Evolutionary conservation across 176 grass and related monocot genomes (phyloP), one percentile per base, ranked within the genome.

Genomic region (Zoysia japonica): DNA sequence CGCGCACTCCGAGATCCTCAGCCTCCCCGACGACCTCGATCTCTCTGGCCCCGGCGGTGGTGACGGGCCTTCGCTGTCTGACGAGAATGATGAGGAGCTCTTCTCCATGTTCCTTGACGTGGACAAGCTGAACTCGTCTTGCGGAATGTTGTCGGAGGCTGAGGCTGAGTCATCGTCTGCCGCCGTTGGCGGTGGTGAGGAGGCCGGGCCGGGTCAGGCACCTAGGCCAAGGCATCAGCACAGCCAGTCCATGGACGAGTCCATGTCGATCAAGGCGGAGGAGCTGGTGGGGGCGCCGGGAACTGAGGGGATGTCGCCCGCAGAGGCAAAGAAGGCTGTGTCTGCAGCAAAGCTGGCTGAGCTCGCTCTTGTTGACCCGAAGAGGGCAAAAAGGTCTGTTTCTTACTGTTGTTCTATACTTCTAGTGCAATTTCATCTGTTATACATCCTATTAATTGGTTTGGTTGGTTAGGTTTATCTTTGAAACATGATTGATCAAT

Each of bases 221-320:
- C 76, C 82, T 37, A 87, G 92, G 80, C 68, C 85, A 11, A 93
- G 89, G 83, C 96, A 99, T 75, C 92, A 93, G 53, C 88, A 99
- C 74, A 99, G 92, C 88, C 96, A 89, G 79, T 99, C 96, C 63
- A 90, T 99, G 90, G 96, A 99, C 47, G 90, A 84, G 67, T 92
- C 89, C 0, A 82, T 87, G 78, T 87, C 88, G 52, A 95, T 93
- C 56, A 94, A 98, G 78, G 39, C 83, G 7, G 95, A 98, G 81
- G 71, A 90, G 66, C 69, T 91, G 72, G 73, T 85, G 12, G 83
- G 61, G 2, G 64, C 80, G 76, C 74, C 87, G 1, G 82, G 65
- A 3, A 79, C 54, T 19, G 96, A 99, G 41, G 92, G 79, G 47
- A 81, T 87, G 76, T 91, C 75, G n/a, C 60, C 83, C 3, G 73